Base-by-base conservation (phyloP, 1,284 basidiomycete genomes). In the Pseudozyma sp. region DNA sequence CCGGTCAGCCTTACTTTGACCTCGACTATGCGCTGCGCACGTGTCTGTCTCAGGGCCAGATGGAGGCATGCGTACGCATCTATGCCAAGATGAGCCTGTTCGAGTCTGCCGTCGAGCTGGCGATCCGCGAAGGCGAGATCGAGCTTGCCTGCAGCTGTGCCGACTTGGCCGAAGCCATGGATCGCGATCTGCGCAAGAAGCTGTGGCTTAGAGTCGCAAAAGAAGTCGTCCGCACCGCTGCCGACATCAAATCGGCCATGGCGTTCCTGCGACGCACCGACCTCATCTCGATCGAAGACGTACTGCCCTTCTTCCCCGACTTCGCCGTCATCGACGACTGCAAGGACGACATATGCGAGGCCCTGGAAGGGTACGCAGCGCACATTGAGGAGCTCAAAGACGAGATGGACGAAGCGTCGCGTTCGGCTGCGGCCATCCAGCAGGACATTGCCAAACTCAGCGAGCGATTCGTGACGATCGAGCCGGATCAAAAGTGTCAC, bases 241-340 rank as follows among this genome's bases (percentile, higher is more conserved):
- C 94, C 79, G 96, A 98, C 80, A 96, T 99, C 86, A 97, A 97
- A 87, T 90, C 93, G 93, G 97, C 96, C 16, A 98, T 99, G 93
- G 90, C 89, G 37, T 98, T 99, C 87, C 87, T 99, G 70, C 93
- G 97, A 80, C 92, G 93, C 65, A 97, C 96, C 0, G 92, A 94
- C 79, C 86, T 98, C 31, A 90, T 99, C 81, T 96, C 97, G 85
- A 96, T 99, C 74, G 97, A 99, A 85, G 97, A 99, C 83, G 96
- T 99, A 56, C 86, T 99, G 29, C 97, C 97, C 3, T 99, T 98
- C 90, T 99, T 99, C 90, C 96, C 97, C 3, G 96, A 99, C 86
- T 99, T 99, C 85, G 94, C 96, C 13, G 94, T 99, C 71, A 98
- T 99, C 78, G 97, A 99, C 84, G 95, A 98, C 83, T 99, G 99